phyloP scores from a whole-genome alignment of 139 green algal species.

The Coelastrella sp. region DNA sequence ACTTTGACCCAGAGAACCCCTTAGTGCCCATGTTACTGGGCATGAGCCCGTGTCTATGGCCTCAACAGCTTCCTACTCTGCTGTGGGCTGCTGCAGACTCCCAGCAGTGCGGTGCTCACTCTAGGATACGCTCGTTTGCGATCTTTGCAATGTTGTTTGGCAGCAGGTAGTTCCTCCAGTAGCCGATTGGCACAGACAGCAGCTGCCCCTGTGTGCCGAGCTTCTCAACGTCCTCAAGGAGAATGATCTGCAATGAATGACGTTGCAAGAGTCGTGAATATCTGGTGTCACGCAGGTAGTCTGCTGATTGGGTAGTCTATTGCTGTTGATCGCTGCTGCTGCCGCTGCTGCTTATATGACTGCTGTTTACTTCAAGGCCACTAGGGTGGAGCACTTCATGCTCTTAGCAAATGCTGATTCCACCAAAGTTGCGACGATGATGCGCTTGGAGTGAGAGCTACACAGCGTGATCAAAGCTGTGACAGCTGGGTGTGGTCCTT shows the following conservation, averaged over 20 bases:
- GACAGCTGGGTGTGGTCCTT: neutral
- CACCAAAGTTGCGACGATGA: no score
- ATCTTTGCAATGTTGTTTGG: conserved; percentile 78
- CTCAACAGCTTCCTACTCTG: no score
- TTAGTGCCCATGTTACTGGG: no score
- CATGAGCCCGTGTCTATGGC: no score
- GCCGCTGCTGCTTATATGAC: neutral
- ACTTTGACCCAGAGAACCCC: neutral
- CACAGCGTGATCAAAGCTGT: no score
- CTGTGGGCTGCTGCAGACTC: conserved; percentile 22
- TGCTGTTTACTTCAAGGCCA: neutral
- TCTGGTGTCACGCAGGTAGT: no score
- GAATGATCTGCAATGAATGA: conserved; percentile 65
- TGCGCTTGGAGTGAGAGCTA: no score
- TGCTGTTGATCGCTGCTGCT: neutral
- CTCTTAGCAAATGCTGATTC: no score
- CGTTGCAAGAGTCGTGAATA: no score
- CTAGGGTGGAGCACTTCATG: no score
- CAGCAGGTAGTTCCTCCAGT: conserved; percentile 92
- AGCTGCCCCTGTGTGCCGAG: conserved; percentile 80
- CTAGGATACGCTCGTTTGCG: conserved; percentile 81
- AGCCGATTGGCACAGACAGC: conserved; percentile 84
- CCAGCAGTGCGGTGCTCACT: conserved; percentile 58
- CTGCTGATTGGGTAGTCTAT: no score
- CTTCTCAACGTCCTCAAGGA: conserved; percentile 62